Base-by-base conservation (phyloP, 2,329 filamentous ascomycete species). In the Nemania serpens region DNA sequence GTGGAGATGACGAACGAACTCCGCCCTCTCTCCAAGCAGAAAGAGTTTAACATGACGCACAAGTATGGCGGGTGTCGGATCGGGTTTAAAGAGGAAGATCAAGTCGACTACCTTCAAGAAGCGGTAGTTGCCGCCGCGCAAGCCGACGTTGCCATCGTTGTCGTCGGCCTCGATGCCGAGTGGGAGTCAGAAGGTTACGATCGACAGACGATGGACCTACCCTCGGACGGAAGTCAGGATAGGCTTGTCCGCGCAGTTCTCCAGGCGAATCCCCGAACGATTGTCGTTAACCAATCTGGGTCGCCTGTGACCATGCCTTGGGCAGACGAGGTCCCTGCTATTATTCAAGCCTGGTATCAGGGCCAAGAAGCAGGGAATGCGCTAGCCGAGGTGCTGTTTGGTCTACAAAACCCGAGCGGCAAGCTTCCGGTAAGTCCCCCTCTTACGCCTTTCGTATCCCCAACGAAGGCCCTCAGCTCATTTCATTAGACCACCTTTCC, bases 111-210 rank as follows among this genome's bases (percentile, higher is more conserved):
- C 64, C 78, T 90, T n/a, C 81, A 87, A 64, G 81, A 90, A 70
- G 89, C 89, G 0, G 83, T 88, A 3, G 80, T 84, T 18, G 79
- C 81, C 1, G 89, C 89, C 9, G 83, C 78, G 62, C 79, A 79
- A 2, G 85, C 87, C 0, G 88, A 91, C 68, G 85, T 89, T 13
- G 88, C 88, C 2, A 77, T 91, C 6, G 81, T 91, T 1, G 82
- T 91, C 50, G 84, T 90, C 10, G 89, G 89, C 1, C 79, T 91
- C 0, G 88, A 91, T 71, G 84, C 84, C 5, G 89, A 91, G 71
- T 91, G 88, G 88, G 89, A 91, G 70, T 90, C 88, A 1, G 89
- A 91, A 73, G 88, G 88, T 1, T 89, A 89, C 61, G 88, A 91
- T 70, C 82, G 88, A 48, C 77, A 80, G 58, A 84, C 79, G 57